Evolutionary conservation across 192 early-diverging fungal species (phyloP), one percentile per base, ranked within the genome.

Genomic region (Backusella sp.): DNA sequence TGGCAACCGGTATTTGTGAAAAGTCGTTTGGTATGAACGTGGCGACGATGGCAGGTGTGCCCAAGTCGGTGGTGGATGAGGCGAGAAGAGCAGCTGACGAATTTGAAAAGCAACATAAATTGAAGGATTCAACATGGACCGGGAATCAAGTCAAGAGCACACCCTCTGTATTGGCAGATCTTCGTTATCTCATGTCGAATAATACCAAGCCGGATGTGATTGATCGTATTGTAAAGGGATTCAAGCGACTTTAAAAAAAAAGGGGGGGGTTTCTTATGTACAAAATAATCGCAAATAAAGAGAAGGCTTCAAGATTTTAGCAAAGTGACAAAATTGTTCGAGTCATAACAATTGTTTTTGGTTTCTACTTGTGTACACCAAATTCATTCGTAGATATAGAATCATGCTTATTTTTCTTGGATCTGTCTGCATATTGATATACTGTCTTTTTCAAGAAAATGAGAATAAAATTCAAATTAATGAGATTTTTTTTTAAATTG

Each of bases 1-100:
- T 99, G 41, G 86, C 88, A 11, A 73, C 84, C 23, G 98, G 98
- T 14, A 91, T 92, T 3, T 97, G 94, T 75, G 93, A 93, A 49
- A 95, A 95, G 83, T 96, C 94, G 28, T 97, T 96, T 77, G 98
- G 98, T 66, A 98, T 99, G 96, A 99, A 98, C 73, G 96, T 98
- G 0, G 98, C 98, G 4, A 86, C 85, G n/a, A 98, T 99, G 94
- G 98, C 97, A 0, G 96, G 96, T 7, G 89, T 99, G 15, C 96
- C 96, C 0, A 34, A 83, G 30, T 36, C 77, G 6, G 90, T 97
- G 62, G 88, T 97, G 6, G 84, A 88, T 35, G 82, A 87, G 21
- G 97, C 97, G 17, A 90, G 88, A 49, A 73, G 69, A 6, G 85
- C 93, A 59, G 95, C 96, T 0, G 87, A 89, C 6, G 72, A 90